phyloP scores from a whole-genome alignment of 2,329 filamentous ascomycete species.

The Curvularia sp. region DNA sequence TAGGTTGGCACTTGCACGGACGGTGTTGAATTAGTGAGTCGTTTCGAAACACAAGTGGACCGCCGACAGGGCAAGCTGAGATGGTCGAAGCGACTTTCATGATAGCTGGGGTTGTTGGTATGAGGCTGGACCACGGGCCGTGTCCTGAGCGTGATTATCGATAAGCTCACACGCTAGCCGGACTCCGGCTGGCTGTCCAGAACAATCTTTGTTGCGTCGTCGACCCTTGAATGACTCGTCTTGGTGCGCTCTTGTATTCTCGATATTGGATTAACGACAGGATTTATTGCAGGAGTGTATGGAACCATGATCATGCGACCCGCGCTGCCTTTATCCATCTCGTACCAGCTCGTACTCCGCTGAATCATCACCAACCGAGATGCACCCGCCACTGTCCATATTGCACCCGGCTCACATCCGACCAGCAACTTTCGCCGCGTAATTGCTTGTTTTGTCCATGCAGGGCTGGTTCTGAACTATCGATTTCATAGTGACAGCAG shows the following conservation, averaged over 20 bases:
- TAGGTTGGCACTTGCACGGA: not conserved
- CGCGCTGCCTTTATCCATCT: constrained; percentile 2
- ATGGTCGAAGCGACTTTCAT: not conserved
- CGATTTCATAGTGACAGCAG: constrained; percentile 19
- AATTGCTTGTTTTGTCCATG: constrained; percentile 9
- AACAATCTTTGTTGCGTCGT: constrained; percentile 6
- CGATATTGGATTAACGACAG: not conserved
- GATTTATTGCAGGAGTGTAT: not conserved
- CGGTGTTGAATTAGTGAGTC: not conserved
- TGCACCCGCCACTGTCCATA: constrained; percentile 20
- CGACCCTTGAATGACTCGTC: not conserved
- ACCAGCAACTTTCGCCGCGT: not conserved
- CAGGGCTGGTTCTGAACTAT: constrained; percentile 18
- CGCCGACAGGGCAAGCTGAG: not conserved
- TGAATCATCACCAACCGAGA: constrained; percentile 20
- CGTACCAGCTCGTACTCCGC: constrained; percentile 15
- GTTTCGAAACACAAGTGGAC: not conserved
- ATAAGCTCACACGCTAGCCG: constrained; percentile 6
- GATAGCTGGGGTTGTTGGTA: not conserved
- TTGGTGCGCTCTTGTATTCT: not conserved
- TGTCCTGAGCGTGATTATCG: constrained; percentile 2
- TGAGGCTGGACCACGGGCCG: not conserved
- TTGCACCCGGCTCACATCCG: constrained; percentile 11
- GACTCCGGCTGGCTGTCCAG: not conserved
- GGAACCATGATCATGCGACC: constrained; percentile 1